Evolutionary conservation across 1,284 basidiomycete species (phyloP).

Genomic region (Kalmanozyma brasiliensis): DNA sequence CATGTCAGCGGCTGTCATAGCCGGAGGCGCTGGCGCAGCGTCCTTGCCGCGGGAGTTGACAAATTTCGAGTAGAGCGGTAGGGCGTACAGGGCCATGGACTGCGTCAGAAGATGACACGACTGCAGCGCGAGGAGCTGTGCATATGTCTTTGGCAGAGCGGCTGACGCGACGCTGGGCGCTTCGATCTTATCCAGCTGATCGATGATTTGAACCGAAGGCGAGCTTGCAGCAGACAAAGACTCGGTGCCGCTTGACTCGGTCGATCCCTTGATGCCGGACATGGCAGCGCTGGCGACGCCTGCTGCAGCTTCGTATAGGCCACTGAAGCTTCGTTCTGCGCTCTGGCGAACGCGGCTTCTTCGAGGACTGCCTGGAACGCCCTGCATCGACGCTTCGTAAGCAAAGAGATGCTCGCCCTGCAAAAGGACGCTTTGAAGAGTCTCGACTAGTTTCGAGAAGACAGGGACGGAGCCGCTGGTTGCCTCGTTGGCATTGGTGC

Average conservation of each 20-base stretch:
- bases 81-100: constrained; percentile 80
- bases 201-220: constrained; percentile 61
- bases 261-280: constrained; percentile 41
- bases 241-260: constrained; percentile 39
- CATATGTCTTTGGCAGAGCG: constrained; percentile 74
- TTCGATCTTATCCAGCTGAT: constrained; percentile 76
- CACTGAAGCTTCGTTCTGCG: constrained; percentile 47
- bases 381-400: constrained; percentile 35
- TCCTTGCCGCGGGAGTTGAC: constrained; percentile 68
- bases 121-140: constrained; percentile 89
- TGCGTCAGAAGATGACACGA: constrained; percentile 87
- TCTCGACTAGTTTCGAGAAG: constrained; percentile 56
- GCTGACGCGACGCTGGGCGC: constrained; percentile 86
- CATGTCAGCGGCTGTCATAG: constrained; percentile 69
- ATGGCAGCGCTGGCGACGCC: constrained; percentile 59
- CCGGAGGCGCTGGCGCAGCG: constrained; percentile 70
- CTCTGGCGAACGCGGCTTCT: constrained; percentile 30
- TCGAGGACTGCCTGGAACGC: constrained; percentile 27
- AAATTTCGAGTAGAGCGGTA: constrained; percentile 75
- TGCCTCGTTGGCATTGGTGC: constrained; percentile 4
- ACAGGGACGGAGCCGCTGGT: constrained; percentile 32
- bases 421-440: constrained; percentile 33
- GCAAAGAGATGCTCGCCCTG: constrained; percentile 43
- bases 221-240: constrained; percentile 46
- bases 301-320: constrained; percentile 61